phyloP scores from a whole-genome alignment of 768 basidiomycete genomes.

The Clitopilus passeckerianus region DNA sequence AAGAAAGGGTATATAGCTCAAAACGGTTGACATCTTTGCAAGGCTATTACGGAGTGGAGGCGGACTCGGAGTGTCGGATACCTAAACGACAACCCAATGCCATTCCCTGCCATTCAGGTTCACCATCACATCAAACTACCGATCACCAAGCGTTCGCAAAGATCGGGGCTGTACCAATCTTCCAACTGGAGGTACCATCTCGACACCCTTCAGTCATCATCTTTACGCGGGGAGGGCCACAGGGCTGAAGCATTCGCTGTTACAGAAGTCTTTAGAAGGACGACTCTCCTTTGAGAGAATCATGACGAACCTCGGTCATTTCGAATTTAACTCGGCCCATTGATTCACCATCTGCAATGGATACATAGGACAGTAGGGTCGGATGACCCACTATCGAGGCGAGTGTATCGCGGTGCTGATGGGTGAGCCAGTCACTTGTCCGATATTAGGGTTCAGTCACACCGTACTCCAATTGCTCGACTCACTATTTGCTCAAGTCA shows the following conservation, averaged over 20 bases:
- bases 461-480: constrained; percentile 9
- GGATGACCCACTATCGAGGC: constrained; percentile 92
- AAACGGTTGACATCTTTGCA: constrained; percentile 1
- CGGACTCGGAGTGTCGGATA: background rate
- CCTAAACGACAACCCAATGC: background rate
- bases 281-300: constrained; percentile 3
- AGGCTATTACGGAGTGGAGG: background rate
- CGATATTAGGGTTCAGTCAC: constrained; percentile 9
- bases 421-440: constrained; percentile 90
- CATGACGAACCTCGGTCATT: constrained; percentile 78
- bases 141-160: background rate
- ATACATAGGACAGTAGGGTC: constrained; percentile 77
- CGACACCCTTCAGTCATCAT: constrained; percentile 53
- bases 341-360: constrained; percentile 93
- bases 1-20: background rate
- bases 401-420: constrained; percentile 95
- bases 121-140: background rate
- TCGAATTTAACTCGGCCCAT: constrained; percentile 88
- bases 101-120: background rate
- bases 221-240: constrained; percentile 90
- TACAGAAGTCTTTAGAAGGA: constrained; percentile 5
- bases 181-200: background rate
- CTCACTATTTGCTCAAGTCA: constrained; percentile 93
- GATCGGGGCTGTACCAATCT: background rate
- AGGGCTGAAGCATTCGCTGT: constrained; percentile 92